A percentile compares a stretch with the other conserved stretches of the same genome.
Conservation (phyloP, 2,329 filamentous ascomycete genomes). For the Ophiostoma himal-ulmi region DNA sequence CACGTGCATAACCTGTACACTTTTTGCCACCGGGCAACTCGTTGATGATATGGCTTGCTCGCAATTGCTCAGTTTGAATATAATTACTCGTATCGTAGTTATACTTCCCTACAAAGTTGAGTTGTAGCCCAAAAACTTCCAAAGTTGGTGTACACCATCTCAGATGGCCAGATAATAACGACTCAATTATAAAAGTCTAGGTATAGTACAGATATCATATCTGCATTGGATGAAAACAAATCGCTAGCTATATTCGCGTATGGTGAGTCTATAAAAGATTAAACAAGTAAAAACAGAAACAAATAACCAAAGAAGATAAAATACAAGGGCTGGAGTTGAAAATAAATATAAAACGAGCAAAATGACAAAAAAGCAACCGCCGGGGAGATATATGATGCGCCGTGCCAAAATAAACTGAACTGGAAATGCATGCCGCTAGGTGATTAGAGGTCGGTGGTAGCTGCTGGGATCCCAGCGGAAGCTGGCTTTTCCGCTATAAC, state of each 20-base stretch:
- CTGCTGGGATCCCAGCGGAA: background rate
- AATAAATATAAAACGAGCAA: background rate
- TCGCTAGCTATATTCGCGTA: background rate
- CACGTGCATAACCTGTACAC: background rate
- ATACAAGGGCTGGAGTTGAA: background rate
- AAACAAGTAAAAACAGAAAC: background rate
- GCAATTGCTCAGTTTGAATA: no score
- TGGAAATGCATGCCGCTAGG: slow-evolving; percentile 16
- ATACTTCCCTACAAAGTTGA: no score
- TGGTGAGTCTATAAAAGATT: slow-evolving; percentile 6
- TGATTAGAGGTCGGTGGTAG: background rate
- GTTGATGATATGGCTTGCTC: no score
- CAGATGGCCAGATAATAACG: no score
- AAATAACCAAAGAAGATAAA: background rate
- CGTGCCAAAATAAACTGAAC: slow-evolving; percentile 13
- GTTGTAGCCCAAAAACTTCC: no score
- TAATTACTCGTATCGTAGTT: no score
- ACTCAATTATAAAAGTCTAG: no score
- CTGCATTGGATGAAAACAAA: background rate
- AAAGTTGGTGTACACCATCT: no score
- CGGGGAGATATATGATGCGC: slow-evolving; percentile 13
- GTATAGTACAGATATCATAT: background rate
- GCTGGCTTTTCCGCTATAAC: background rate
- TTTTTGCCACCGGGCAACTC: no score
- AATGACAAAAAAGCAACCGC: background rate